Conservation (phyloP, 495 filamentous ascomycete species). For the Penicillium macrosclerotiorum region DNA sequence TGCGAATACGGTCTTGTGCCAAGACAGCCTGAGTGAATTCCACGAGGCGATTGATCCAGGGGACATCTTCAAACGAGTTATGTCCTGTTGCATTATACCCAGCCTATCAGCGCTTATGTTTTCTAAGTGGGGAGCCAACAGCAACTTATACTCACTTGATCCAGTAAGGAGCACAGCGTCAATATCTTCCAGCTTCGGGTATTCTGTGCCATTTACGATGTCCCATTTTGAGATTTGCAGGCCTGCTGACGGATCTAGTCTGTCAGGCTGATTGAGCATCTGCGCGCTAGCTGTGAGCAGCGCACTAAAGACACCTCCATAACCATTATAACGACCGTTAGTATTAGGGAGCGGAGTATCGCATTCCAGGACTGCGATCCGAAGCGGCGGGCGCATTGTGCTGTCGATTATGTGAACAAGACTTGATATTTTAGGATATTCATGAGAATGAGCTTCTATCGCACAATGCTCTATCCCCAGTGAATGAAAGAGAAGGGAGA, state of each 20-base stretch:
- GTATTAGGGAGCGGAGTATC: constrained; percentile 63
- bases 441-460: too few species aligned
- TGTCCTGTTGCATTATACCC: constrained; percentile 32
- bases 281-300: constrained; percentile 57
- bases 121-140: background rate
- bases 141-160: constrained; percentile 50
- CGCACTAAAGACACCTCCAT: constrained; percentile 67
- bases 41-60: constrained; percentile 76
- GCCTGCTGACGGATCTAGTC: constrained; percentile 36
- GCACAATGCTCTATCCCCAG: too few species aligned
- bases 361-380: constrained; percentile 82
- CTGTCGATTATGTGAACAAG: background rate
- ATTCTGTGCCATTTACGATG: constrained; percentile 57
- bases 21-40: constrained; percentile 63
- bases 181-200: constrained; percentile 68
- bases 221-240: constrained; percentile 66
- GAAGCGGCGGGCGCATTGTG: constrained; percentile 55
- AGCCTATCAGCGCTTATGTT: background rate
- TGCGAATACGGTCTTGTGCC: constrained; percentile 55
- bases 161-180: constrained; percentile 85
- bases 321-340: constrained; percentile 64
- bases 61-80: constrained; percentile 63
- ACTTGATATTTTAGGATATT: too few species aligned
- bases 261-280: constrained; percentile 27
- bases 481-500: too few species aligned